Evolutionary conservation across 1,284 basidiomycete genomes (phyloP), one percentile per base, ranked within the genome.

Genomic region (Ustilago bromivora): DNA sequence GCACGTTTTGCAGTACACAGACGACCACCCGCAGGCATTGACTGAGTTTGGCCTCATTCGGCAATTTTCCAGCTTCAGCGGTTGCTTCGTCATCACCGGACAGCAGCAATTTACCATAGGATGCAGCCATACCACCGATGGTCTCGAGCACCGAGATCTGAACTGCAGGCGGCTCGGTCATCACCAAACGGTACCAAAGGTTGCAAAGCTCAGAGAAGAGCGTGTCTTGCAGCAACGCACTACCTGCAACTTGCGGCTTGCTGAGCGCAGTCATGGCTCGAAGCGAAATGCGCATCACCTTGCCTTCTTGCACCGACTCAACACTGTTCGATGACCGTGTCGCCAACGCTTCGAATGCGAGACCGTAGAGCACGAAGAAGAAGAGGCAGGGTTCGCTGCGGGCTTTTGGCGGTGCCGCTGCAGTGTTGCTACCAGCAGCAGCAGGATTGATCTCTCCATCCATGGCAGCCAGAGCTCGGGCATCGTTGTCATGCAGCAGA

Each of bases 141-240:
- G 93, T 90, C 71, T 93, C 92, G 3, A 95, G 89, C 53, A 98
- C 89, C 71, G 92, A 90, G 0, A 90, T 87, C 82, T 95, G 93
- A 28, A 95, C 90, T 0, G 83, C 87, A 0, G 93, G 91, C 0
- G 91, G 88, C 84, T 97, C 95, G 2, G 93, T 93, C 89, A 98
- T 91, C 0, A 93, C 93, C 86, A 98, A 91, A 2, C 96, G 91
- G 85, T 96, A 95, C 85, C 92, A 94, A 10, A 98, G 88, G 56
- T 92, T 92, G 82, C 92, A 91, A 61, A 99, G 91, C 87, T 99
- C 96, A 55, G 95, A 93, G 81, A 97, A 96, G 40, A 95, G 90
- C 0, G 91, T 89, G 43, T 96, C 93, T 32, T 86, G 72, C 71
- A 93, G 88, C 51, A 98, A 89, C 0, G 92, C 92, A 35, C 90